Percentiles rank a stretch among this genome's conserved stretches.
Conservation (phyloP, 2,329 filamentous ascomycete genomes). For the Colletotrichum sojae region DNA sequence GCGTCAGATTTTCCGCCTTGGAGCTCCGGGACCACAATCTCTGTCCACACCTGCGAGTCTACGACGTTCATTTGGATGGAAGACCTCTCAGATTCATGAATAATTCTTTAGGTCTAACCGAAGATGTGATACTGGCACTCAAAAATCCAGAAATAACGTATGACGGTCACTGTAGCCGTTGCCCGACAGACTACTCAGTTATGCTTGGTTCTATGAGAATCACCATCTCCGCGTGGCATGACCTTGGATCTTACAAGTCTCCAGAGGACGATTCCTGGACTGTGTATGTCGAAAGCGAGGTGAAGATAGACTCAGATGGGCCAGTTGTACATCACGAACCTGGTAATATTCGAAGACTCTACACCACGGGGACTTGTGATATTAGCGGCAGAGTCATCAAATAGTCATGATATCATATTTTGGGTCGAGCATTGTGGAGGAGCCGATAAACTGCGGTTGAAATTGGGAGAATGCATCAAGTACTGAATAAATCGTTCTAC, state of each 20-base stretch:
- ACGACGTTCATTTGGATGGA: too few relatives aligned
- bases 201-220: neutral
- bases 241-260: neutral
- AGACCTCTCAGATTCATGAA: neutral
- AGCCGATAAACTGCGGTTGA: too few relatives aligned
- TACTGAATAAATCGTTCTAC: too few relatives aligned
- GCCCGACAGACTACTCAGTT: neutral
- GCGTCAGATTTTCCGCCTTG: neutral
- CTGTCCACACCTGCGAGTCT: neutral
- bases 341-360: too few relatives aligned
- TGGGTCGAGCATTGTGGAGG: too few relatives aligned
- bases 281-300: neutral
- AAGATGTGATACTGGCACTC: neutral
- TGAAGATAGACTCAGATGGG: too few relatives aligned
- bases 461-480: too few relatives aligned
- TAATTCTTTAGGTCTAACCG: neutral
- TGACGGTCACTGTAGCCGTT: neutral
- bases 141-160: neutral
- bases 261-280: neutral
- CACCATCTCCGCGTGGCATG: neutral
- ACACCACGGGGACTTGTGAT: too few relatives aligned
- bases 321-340: too few relatives aligned
- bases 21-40: rapidly evolving
- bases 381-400: too few relatives aligned
- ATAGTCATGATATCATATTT: too few relatives aligned